A percentile compares a stretch with the other conserved stretches of the same genome.
These are phyloP conservation scores for Psilocybe azurescens DNA, from an alignment of 768 basidiomycete genomes.

Conservation along the genomic window DNA sequence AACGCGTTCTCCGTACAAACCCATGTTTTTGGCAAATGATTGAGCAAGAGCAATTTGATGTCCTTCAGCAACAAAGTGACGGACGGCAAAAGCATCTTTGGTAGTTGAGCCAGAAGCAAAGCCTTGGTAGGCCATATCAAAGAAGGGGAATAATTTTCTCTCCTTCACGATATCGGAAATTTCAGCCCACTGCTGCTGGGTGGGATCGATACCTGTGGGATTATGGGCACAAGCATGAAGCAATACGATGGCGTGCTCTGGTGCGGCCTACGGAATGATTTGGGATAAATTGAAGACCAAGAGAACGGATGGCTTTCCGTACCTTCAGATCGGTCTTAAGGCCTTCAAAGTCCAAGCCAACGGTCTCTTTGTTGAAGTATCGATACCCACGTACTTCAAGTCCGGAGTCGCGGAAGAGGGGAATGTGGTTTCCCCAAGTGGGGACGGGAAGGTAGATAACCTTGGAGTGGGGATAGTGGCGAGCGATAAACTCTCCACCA, in stretches of 20 bases:
- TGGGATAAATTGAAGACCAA: neutral
- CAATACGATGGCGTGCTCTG: constrained; percentile 83
- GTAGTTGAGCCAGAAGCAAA: constrained; percentile 94
- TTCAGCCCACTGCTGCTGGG: constrained; percentile 89
- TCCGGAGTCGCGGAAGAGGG: constrained; percentile 93
- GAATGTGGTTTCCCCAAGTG: constrained; percentile 97
- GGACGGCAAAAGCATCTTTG: constrained; percentile 93
- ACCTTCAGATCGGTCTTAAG: constrained; percentile 89
- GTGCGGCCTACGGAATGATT: constrained; percentile 54
- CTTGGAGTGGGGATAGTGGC: constrained; percentile 87
- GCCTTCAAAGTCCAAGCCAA: constrained; percentile 91
- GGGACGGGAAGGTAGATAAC: constrained; percentile 91
- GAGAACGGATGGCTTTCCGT: constrained; percentile 22
- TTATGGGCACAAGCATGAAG: constrained; percentile 99
- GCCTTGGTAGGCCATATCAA: constrained; percentile 99
- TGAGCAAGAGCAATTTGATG: constrained; percentile 93
- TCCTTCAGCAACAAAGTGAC: constrained; percentile 90
- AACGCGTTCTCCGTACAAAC: constrained; percentile 97
- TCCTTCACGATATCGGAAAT: constrained; percentile 88
- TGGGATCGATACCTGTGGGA: constrained; percentile 98
- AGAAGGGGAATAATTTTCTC: constrained; percentile 95
- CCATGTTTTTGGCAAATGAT: constrained; percentile 99
- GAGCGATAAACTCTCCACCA: constrained; percentile 89
- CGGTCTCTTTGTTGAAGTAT: constrained; percentile 93
- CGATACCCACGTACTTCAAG: constrained; percentile 91